These are phyloP conservation scores for Neofusicoccum laricinum DNA, from an alignment of 2,329 filamentous ascomycete genomes.

Conservation along the genomic window DNA sequence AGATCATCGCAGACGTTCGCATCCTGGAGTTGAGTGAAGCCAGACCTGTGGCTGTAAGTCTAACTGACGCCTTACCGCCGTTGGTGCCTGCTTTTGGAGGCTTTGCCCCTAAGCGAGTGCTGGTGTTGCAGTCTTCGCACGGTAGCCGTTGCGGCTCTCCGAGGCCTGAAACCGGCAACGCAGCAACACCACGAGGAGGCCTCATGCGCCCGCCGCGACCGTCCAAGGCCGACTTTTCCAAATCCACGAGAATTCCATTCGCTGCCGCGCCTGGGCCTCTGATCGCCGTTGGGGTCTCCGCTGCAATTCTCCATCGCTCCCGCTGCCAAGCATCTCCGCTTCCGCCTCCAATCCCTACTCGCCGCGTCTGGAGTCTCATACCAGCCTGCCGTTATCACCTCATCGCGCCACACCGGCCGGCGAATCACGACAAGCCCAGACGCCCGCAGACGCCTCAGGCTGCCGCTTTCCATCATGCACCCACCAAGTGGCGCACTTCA, in stretches of 20 bases:
- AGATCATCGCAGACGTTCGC: neutral
- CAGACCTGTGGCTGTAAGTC: neutral
- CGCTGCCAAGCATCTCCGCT: slow-evolving; percentile 11
- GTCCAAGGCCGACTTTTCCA: neutral
- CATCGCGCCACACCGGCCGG: neutral
- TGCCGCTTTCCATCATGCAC: slow-evolving; percentile 1
- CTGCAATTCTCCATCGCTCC: slow-evolving; percentile 4
- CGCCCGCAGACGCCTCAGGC: neutral
- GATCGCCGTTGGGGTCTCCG: neutral
- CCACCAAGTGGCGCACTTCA: neutral
- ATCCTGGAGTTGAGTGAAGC: neutral
- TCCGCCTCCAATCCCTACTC: neutral
- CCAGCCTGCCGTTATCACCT: neutral
- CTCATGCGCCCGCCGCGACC: neutral
- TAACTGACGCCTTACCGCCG: neutral
- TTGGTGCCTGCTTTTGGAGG: neutral
- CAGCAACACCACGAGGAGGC: neutral
- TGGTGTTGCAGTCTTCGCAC: slow-evolving; percentile 2
- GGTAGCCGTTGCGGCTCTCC: neutral
- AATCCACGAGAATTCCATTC: neutral
- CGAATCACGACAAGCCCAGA: neutral
- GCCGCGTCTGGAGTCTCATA: neutral
- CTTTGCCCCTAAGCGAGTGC: neutral
- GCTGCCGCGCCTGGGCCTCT: neutral
- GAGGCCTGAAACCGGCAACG: neutral